A percentile compares a stretch with the other conserved stretches of the same genome.
Evolutionary conservation across 2,329 filamentous ascomycete genomes (phyloP).

Genomic region (Aspergillus thermomutatus): DNA sequence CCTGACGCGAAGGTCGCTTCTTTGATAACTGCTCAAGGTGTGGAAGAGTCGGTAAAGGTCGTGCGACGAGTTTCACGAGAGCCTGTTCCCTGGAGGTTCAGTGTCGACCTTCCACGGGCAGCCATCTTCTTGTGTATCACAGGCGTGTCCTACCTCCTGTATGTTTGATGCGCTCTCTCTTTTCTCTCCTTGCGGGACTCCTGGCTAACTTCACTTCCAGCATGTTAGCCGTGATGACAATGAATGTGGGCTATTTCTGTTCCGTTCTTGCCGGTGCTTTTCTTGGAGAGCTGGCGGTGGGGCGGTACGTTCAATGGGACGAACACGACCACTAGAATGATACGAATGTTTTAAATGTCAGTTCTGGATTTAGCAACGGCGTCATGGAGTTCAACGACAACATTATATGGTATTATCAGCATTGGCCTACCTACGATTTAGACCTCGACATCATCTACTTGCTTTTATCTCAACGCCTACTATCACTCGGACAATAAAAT

Average conservation of each 20-base stretch:
- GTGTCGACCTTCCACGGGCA: slow-evolving; percentile 72
- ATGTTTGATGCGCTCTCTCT: slow-evolving; percentile 41
- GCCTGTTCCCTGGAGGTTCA: slow-evolving; percentile 73
- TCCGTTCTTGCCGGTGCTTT: slow-evolving; percentile 78
- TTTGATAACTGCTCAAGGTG: slow-evolving; percentile 68
- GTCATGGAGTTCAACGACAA: not conserved
- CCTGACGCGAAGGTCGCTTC: slow-evolving; percentile 62
- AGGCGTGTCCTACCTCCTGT: slow-evolving; percentile 84
- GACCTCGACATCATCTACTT: not conserved
- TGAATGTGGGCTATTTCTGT: slow-evolving; percentile 81
- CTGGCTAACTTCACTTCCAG: slow-evolving; percentile 44
- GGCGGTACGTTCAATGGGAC: slow-evolving; percentile 58
- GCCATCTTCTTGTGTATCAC: slow-evolving; percentile 66
- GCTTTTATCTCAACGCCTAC: not conserved
- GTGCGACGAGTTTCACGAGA: slow-evolving; percentile 56
- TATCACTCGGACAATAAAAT: not conserved
- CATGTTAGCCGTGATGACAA: slow-evolving; percentile 89
- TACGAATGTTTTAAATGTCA: not conserved
- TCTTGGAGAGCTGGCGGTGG: slow-evolving; percentile 77
- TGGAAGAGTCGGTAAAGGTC: slow-evolving; percentile 76
- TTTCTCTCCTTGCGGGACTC: not conserved
- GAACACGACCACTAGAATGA: slow-evolving; percentile 23
- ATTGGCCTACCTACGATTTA: not conserved
- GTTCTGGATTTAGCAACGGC: not conserved
- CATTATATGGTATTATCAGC: not conserved